phyloP scores from a whole-genome alignment of 2,329 filamentous ascomycete species.

The Calonectria naviculata region DNA sequence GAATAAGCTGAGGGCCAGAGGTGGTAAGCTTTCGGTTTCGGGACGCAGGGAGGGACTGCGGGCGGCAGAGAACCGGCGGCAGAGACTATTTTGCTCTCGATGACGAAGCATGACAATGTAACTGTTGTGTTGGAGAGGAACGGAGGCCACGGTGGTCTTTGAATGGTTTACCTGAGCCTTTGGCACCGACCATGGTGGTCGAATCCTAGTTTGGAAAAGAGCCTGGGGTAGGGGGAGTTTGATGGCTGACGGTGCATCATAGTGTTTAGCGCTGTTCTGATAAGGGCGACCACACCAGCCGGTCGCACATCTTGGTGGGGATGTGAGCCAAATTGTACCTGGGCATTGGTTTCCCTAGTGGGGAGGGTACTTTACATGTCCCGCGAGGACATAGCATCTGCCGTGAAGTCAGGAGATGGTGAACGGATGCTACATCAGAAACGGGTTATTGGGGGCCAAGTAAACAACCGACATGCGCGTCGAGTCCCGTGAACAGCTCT shows the following conservation, averaged over 20 bases:
- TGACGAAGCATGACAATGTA: not conserved
- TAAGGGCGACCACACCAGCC: constrained; percentile 14
- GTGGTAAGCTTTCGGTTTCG: constrained; percentile 12
- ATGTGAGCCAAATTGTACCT: constrained; percentile 1
- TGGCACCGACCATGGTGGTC: not conserved
- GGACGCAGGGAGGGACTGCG: not conserved
- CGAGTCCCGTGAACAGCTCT: constrained; percentile 7
- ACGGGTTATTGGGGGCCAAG: not conserved
- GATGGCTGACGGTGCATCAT: constrained; percentile 4
- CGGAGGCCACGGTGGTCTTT: not conserved
- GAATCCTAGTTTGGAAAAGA: not conserved
- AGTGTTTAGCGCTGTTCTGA: constrained; percentile 9
- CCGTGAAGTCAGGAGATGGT: constrained; percentile 11
- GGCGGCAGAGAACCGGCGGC: not conserved
- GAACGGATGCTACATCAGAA: not conserved
- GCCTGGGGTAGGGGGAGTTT: constrained; percentile 5
- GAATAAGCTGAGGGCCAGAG: constrained; percentile 3
- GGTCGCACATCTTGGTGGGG: constrained; percentile 2
- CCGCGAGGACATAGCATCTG: constrained; percentile 6
- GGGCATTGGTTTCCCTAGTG: not conserved
- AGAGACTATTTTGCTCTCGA: not conserved
- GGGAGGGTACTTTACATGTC: not conserved
- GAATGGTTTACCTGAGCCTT: not conserved
- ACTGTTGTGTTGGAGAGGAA: not conserved
- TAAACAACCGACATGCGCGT: not conserved